phyloP scores from a whole-genome alignment of 495 filamentous ascomycete species.

The Cenococcum geophilum region DNA sequence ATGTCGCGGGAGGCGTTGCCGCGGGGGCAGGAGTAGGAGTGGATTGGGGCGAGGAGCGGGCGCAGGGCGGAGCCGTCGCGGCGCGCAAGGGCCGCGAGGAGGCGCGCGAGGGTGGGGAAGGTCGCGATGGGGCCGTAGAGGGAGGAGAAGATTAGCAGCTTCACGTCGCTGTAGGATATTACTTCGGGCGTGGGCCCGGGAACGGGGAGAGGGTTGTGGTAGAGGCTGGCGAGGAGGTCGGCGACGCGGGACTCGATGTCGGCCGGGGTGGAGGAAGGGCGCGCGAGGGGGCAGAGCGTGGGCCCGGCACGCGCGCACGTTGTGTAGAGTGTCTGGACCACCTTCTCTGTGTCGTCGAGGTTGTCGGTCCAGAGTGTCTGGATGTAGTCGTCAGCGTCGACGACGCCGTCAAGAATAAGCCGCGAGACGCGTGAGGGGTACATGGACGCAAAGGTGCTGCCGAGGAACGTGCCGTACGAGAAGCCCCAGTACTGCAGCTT shows the following conservation, averaged over 20 bases:
- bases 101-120: slow-evolving; percentile 52
- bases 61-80: slow-evolving; percentile 52
- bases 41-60: slow-evolving; percentile 31
- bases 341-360: slow-evolving; percentile 40
- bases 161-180: slow-evolving; percentile 34
- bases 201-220: slow-evolving; percentile 48
- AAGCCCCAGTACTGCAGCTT: slow-evolving; percentile 37
- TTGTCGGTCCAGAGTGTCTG: slow-evolving; percentile 33
- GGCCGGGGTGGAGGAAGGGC: slow-evolving; percentile 34
- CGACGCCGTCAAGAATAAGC: slow-evolving; percentile 50
- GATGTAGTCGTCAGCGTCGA: slow-evolving; percentile 40
- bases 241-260: slow-evolving; percentile 42
- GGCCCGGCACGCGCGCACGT: slow-evolving; percentile 50
- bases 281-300: slow-evolving; percentile 44
- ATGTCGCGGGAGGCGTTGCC: too few relatives aligned
- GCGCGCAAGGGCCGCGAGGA: slow-evolving; percentile 49
- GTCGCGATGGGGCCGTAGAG: slow-evolving; percentile 56
- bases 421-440: slow-evolving; percentile 48
- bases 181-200: slow-evolving; percentile 31
- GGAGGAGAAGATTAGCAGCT: slow-evolving; percentile 39
- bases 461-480: slow-evolving; percentile 35
- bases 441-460: slow-evolving; percentile 47
- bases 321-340: slow-evolving; percentile 48
- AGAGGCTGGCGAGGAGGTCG: slow-evolving; percentile 41
- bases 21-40: slow-evolving; percentile 29